A percentile compares a stretch with the other conserved stretches of the same genome.
Conservation (phyloP, 2,329 filamentous ascomycete genomes). For the Aureobasidium lini region DNA sequence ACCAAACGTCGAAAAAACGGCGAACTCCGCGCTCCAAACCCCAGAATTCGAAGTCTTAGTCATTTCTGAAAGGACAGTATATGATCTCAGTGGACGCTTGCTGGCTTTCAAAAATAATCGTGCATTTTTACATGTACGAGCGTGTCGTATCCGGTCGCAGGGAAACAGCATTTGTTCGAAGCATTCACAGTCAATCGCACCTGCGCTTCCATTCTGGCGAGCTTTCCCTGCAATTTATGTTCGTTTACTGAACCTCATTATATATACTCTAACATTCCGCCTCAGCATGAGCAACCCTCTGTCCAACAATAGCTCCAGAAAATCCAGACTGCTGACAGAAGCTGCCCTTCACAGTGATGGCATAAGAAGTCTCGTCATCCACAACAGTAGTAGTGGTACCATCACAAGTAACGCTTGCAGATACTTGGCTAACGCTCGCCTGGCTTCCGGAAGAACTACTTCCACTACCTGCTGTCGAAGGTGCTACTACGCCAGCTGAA, state of each 20-base stretch:
- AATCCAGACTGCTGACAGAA: not conserved
- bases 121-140: too few relatives aligned
- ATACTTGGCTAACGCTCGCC: not conserved
- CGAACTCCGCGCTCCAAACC: too few relatives aligned
- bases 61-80: too few relatives aligned
- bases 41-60: too few relatives aligned
- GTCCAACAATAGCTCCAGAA: not conserved
- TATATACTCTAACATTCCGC: not conserved
- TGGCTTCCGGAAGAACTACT: not conserved
- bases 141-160: too few relatives aligned
- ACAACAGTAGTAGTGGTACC: not conserved
- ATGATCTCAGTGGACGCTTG: too few relatives aligned
- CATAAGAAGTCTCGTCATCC: not conserved
- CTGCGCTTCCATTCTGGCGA: too few relatives aligned
- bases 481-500: not conserved
- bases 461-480: not conserved
- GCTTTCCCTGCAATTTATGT: too few relatives aligned
- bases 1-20: too few relatives aligned
- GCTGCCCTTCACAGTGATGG: not conserved
- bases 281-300: constrained; percentile 3
- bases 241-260: not conserved
- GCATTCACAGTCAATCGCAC: too few relatives aligned
- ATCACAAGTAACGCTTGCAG: not conserved
- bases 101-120: too few relatives aligned
- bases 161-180: too few relatives aligned